phyloP scores from a whole-genome alignment of 2,329 filamentous ascomycete genomes.

The Botryosphaeria dothidea region DNA sequence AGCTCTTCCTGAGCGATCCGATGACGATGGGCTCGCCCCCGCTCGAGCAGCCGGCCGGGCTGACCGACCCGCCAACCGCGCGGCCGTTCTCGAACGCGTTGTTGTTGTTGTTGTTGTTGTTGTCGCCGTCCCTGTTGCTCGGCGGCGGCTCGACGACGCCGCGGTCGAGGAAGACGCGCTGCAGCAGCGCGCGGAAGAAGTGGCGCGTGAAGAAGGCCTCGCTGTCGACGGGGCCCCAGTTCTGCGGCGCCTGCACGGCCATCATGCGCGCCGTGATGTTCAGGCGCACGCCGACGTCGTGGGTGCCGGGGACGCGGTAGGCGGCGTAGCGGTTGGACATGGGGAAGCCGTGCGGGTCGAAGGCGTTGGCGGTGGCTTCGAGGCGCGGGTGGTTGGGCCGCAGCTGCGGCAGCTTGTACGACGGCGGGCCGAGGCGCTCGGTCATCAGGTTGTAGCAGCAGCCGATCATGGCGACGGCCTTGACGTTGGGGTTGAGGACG shows the following conservation, averaged over 20 bases:
- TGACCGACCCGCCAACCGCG: constrained; percentile 59
- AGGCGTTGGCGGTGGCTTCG: constrained; percentile 66
- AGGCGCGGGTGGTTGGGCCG: constrained; percentile 74
- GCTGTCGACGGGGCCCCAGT: constrained; percentile 83
- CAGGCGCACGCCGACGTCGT: constrained; percentile 66
- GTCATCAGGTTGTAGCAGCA: constrained; percentile 98
- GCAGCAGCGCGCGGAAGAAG: constrained; percentile 86
- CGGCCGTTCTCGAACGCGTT: constrained; percentile 31
- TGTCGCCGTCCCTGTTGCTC: constrained; percentile 26
- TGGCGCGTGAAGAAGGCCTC: constrained; percentile 89
- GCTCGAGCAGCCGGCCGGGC: constrained; percentile 81
- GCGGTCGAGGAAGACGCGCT: constrained; percentile 87
- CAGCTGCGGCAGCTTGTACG: constrained; percentile 78
- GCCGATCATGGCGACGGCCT: constrained; percentile 91
- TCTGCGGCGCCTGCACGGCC: constrained; percentile 92
- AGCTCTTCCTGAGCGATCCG: constrained; percentile 77
- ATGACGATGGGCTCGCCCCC: constrained; percentile 81
- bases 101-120: constrained; percentile 42
- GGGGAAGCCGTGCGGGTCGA: constrained; percentile 89
- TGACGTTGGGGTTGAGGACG: constrained; percentile 77
- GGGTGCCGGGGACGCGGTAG: constrained; percentile 33
- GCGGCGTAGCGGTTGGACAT: constrained; percentile 73
- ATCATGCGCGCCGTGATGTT: constrained; percentile 98
- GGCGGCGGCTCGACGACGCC: constrained; percentile 67
- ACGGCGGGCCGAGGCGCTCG: constrained; percentile 82